These are phyloP conservation scores for Beta corolliflora DNA, from an alignment of 179 eudicot species.

Conservation along the genomic window DNA sequence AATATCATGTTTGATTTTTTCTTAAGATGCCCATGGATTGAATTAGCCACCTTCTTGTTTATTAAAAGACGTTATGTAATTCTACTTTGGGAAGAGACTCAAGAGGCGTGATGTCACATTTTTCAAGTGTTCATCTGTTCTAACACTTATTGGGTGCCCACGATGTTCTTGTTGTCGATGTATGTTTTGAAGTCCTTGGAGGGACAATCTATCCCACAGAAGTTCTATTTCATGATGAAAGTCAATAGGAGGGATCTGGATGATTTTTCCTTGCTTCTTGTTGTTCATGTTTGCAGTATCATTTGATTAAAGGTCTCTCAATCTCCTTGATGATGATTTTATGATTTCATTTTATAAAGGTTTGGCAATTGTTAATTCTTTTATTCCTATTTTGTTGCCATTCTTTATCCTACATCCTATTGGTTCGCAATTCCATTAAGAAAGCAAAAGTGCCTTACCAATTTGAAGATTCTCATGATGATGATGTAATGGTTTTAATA, in stretches of 20 bases:
- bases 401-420: not conserved
- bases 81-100: not conserved
- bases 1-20: not conserved
- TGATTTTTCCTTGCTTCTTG: not conserved
- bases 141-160: not conserved
- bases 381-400: not conserved
- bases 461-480: no score
- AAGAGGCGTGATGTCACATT: not conserved
- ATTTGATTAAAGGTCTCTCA: not conserved
- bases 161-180: not conserved
- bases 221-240: conserved; percentile 1
- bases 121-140: no score
- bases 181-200: not conserved
- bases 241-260: not conserved
- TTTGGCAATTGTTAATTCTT: not conserved
- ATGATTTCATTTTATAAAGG: not conserved
- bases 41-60: not conserved
- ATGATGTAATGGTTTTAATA: no score
- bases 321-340: not conserved
- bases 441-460: not conserved
- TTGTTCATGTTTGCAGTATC: not conserved
- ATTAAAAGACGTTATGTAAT: not conserved
- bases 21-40: not conserved
- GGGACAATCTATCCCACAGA: not conserved
- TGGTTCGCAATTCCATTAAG: not conserved